Evolutionary conservation across 2,329 filamentous ascomycete species (phyloP), one percentile per base, ranked within the genome.

Genomic region (Botryosphaeria dothidea): DNA sequence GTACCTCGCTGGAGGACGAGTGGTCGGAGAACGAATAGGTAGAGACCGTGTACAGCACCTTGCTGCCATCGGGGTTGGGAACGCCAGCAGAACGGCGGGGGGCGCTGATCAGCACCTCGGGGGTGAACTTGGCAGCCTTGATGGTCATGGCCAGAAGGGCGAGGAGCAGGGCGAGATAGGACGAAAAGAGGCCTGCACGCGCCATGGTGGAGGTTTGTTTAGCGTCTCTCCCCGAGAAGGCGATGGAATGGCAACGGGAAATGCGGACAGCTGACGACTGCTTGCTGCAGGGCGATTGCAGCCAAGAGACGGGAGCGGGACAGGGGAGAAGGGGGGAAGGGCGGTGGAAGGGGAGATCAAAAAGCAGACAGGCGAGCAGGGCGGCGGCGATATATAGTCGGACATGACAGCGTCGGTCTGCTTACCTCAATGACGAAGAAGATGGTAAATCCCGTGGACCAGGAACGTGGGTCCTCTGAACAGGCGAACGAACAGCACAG

Each of bases 21-120:
- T 96, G 92, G 0, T 86, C 84, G 43, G 90, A 83, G 76, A 97
- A 97, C 4, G 88, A 93, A 77, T 96, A 97, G 1, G 89, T 87
- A 0, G 90, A 91, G 17, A 88, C 85, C 46, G 87, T 87, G 73
- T 89, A 92, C 29, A 93, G 77, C 52, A 89, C 82, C 65, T 85
- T 81, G 62, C 85, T 86, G 48, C 89, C 90, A 61, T 85, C 82
- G 41, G 82, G 75, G 74, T 92, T 94, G n/a, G 91, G 91, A 0
- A 87, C 76, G 54, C 88, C 91, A 17, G 87, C 76, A 11, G 89
- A 91, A 54, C 91, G 87, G 65, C 92, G 87, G 34, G 91, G 90
- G 17, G 90, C 90, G 69, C 89, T 89, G 72, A 95, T 85, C 65
- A 95, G 83, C 69, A 92, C 89, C 81, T 92, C 86, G 4, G 91